A percentile compares a stretch with the other conserved stretches of the same genome.
phyloP scores from a whole-genome alignment of 768 basidiomycete species.

The Kwoniella mangroviensis region DNA sequence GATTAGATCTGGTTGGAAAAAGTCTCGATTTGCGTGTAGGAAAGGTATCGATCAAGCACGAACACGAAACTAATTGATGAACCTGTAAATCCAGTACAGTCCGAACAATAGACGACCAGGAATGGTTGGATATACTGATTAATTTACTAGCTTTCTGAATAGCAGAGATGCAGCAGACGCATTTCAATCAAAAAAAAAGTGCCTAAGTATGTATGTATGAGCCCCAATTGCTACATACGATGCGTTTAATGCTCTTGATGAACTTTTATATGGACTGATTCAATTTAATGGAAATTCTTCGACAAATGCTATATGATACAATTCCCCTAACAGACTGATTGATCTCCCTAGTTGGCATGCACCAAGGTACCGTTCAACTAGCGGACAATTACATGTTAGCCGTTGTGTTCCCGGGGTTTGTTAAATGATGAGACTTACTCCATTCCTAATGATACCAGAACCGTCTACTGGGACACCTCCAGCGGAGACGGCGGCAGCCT shows the following conservation, averaged over 20 bases:
- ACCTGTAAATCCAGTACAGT: too few relatives aligned
- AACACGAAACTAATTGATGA: too few relatives aligned
- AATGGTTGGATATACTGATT: too few relatives aligned
- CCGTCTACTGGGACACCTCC: constrained; percentile 47
- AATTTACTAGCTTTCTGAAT: too few relatives aligned
- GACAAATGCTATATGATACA: constrained; percentile 6
- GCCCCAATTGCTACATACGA: constrained; percentile 1
- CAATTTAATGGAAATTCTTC: neutral
- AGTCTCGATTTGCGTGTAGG: too few relatives aligned
- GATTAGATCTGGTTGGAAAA: too few relatives aligned
- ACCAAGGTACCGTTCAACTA: constrained; percentile 14
- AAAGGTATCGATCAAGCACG: too few relatives aligned
- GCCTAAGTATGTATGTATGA: neutral
- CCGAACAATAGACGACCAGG: too few relatives aligned
- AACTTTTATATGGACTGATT: neutral
- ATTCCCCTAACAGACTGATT: neutral
- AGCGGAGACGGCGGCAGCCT: constrained; percentile 45
- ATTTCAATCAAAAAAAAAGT: too few relatives aligned
- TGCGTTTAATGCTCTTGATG: neutral
- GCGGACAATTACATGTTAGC: neutral
- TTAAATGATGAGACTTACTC: constrained; percentile 25
- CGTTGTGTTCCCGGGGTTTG: neutral
- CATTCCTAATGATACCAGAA: constrained; percentile 43
- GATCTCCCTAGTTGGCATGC: neutral
- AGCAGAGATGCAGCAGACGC: too few relatives aligned